phyloP scores from a whole-genome alignment of 371 early-diverging fungal genomes.

The Haplosporangium sp. region DNA sequence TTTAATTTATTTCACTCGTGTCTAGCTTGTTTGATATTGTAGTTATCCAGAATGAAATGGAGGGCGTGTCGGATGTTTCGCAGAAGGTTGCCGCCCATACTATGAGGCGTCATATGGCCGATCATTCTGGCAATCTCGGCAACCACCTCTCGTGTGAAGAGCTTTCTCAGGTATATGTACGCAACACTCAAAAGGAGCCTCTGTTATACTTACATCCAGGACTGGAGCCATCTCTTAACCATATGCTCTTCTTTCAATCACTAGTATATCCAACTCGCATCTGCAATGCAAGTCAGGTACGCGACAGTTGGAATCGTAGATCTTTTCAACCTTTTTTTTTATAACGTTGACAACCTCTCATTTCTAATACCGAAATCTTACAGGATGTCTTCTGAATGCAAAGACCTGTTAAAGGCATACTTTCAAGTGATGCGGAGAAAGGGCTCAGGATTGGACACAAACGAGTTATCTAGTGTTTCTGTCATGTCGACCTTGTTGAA shows the following conservation, averaged over 20 bases:
- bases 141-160: constrained; percentile 1
- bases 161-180: constrained; percentile 7
- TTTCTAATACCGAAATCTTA: background rate
- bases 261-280: constrained; percentile 32
- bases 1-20: background rate
- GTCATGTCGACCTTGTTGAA: constrained; percentile 37
- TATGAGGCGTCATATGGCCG: background rate
- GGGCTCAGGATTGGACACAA: constrained; percentile 14
- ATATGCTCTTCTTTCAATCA: background rate
- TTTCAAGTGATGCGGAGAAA: constrained; percentile 40
- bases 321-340: too few relatives aligned
- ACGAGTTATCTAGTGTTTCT: constrained; percentile 19
- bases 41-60: constrained; percentile 28
- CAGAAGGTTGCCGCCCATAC: constrained; percentile 9
- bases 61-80: constrained; percentile 15
- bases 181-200: background rate
- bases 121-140: background rate
- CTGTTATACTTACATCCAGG: background rate
- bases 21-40: constrained; percentile 40
- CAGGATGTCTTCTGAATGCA: constrained; percentile 28
- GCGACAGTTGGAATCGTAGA: too few relatives aligned
- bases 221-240: background rate
- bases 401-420: constrained; percentile 23
- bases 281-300: constrained; percentile 28
- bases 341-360: background rate